These are phyloP conservation scores for Mycena crocata DNA, from an alignment of 768 basidiomycete species.

Conservation along the genomic window DNA sequence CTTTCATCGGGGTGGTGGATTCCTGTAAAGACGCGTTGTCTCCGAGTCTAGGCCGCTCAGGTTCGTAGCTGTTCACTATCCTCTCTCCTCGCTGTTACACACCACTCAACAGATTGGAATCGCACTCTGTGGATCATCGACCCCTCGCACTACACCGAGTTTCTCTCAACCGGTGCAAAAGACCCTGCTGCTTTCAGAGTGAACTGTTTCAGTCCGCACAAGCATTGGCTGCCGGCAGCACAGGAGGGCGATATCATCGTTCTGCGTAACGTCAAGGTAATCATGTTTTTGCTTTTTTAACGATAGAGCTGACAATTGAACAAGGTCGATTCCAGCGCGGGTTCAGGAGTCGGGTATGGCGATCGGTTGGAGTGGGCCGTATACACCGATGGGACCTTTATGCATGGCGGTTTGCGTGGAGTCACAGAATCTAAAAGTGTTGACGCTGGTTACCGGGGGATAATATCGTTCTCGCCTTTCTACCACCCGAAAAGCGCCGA, in stretches of 20 bases:
- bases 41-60: slow-evolving; percentile 33
- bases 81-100: slow-evolving; percentile 2
- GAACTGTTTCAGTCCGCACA: slow-evolving; percentile 64
- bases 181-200: slow-evolving; percentile 49
- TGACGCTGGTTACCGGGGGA: slow-evolving; percentile 52
- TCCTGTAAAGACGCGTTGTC: background rate
- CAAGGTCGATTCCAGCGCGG: background rate
- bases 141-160: slow-evolving; percentile 55
- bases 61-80: slow-evolving; percentile 30
- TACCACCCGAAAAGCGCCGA: slow-evolving; percentile 52
- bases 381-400: slow-evolving; percentile 54
- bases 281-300: background rate
- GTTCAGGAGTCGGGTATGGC: slow-evolving; percentile 55
- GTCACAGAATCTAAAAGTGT: slow-evolving; percentile 50
- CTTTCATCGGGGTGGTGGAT: slow-evolving; percentile 20
- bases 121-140: slow-evolving; percentile 63
- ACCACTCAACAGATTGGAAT: slow-evolving; percentile 55
- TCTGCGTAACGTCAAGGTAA: slow-evolving; percentile 65
- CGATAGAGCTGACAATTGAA: background rate
- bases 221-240: slow-evolving; percentile 65
- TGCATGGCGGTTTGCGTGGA: slow-evolving; percentile 50
- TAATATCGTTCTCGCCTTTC: slow-evolving; percentile 57
- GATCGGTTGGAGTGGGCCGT: slow-evolving; percentile 67
- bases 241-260: slow-evolving; percentile 63
- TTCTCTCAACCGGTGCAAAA: slow-evolving; percentile 35